These are phyloP conservation scores for Sonneratia alba DNA, from an alignment of 345 rosid genomes.

Conservation along the genomic window DNA sequence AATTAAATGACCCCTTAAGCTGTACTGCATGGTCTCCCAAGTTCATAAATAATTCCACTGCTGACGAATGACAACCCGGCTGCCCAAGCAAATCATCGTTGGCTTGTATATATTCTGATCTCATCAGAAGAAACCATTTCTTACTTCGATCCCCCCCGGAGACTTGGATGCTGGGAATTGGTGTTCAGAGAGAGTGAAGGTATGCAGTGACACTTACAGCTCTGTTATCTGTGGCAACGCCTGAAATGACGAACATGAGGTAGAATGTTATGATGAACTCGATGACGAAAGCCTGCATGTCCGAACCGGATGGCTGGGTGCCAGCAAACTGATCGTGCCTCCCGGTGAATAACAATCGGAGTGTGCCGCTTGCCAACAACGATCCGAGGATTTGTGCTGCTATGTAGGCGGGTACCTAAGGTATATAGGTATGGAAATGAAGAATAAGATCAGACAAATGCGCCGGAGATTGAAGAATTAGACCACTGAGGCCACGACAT, in stretches of 20 bases:
- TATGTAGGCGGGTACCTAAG: constrained; percentile 73
- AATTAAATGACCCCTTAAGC: neutral
- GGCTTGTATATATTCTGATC: neutral
- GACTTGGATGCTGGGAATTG: no score
- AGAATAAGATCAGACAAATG: neutral
- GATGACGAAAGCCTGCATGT: constrained; percentile 60
- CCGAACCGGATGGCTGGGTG: constrained; percentile 60
- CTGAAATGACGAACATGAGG: constrained; percentile 80
- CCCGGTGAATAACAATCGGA: constrained; percentile 57
- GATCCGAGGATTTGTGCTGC: constrained; percentile 63
- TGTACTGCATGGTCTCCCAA: neutral
- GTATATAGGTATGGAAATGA: no score
- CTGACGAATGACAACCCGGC: neutral
- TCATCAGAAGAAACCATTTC: neutral
- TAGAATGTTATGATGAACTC: constrained; percentile 95
- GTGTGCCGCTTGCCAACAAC: constrained; percentile 70
- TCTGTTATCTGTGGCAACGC: constrained; percentile 88
- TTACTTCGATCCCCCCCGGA: no score
- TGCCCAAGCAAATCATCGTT: no score
- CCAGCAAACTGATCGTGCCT: constrained; percentile 58
- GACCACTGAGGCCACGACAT: no score
- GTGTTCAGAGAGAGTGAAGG: no score
- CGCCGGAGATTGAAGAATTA: no score
- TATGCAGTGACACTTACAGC: constrained; percentile 41
- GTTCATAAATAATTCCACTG: neutral